A percentile compares a stretch with the other conserved stretches of the same genome.
Evolutionary conservation across 2,329 filamentous ascomycete genomes (phyloP).

Genomic region (Pseudogymnoascus sp.): DNA sequence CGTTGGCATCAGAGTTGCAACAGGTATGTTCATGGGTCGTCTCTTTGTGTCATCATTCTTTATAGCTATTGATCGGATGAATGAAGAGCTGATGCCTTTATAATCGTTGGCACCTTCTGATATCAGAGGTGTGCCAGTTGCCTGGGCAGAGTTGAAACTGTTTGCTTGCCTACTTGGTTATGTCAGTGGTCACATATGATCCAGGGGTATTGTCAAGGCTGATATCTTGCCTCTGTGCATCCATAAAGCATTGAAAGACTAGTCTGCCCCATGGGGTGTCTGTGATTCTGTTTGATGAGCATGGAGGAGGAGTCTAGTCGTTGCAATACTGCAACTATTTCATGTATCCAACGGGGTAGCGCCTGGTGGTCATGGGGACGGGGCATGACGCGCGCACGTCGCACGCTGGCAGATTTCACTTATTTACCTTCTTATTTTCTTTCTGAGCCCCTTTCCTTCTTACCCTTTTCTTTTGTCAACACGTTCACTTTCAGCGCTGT

Average conservation of each 20-base stretch:
- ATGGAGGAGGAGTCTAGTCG: background rate
- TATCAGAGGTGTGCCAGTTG: background rate
- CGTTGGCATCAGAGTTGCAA: background rate
- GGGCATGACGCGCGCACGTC: constrained; percentile 4
- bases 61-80: background rate
- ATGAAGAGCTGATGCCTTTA: background rate
- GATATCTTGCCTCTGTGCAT: background rate
- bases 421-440: background rate
- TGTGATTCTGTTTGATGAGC: background rate
- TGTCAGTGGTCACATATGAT: background rate
- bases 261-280: background rate
- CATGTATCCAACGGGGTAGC: background rate
- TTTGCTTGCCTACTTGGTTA: background rate
- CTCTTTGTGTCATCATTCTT: background rate
- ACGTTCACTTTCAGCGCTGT: background rate
- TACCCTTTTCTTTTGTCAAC: background rate
- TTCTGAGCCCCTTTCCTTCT: background rate
- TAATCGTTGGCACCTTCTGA: background rate
- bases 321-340: background rate
- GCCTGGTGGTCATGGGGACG: constrained; percentile 1
- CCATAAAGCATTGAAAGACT: background rate
- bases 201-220: background rate
- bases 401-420: constrained; percentile 2
- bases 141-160: background rate
- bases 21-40: background rate